phyloP scores from a whole-genome alignment of 306 rosid species.

The Cicer judaicum region DNA sequence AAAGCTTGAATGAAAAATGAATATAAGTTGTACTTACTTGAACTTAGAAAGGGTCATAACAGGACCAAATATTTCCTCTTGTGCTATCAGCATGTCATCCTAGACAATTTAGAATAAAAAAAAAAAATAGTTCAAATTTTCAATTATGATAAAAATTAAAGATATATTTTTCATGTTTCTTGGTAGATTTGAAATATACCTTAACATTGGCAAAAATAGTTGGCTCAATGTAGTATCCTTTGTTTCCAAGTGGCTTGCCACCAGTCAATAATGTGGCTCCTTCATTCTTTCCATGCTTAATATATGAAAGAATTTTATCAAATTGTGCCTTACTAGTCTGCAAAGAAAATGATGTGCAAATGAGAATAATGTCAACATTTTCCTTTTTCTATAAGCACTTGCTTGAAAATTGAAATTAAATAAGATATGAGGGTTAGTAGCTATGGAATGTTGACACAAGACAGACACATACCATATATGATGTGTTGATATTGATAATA shows the following conservation, averaged over 20 bases:
- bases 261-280: slow-evolving; percentile 86
- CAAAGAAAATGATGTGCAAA: slow-evolving; percentile 40
- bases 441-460: no score
- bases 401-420: slow-evolving; percentile 14
- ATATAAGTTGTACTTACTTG: slow-evolving; percentile 57
- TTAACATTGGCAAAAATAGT: slow-evolving; percentile 79
- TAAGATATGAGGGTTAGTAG: background rate
- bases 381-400: background rate
- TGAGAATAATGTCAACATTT: slow-evolving; percentile 5
- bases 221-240: slow-evolving; percentile 84
- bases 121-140: background rate
- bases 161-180: slow-evolving; percentile 15
- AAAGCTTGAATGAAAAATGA: background rate
- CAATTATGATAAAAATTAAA: background rate
- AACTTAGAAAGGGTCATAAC: slow-evolving; percentile 76
- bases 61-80: slow-evolving; percentile 93
- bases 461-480: no score
- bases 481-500: no score
- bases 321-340: slow-evolving; percentile 78
- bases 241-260: slow-evolving; percentile 66
- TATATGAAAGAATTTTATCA: slow-evolving; percentile 72
- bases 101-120: slow-evolving; percentile 9
- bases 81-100: slow-evolving; percentile 80
- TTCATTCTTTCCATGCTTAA: slow-evolving; percentile 79
- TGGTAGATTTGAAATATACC: slow-evolving; percentile 49